A percentile compares a stretch with the other conserved stretches of the same genome.
Evolutionary conservation across 805 yeast genomes (phyloP).

Genomic region (Candida schatavii): DNA sequence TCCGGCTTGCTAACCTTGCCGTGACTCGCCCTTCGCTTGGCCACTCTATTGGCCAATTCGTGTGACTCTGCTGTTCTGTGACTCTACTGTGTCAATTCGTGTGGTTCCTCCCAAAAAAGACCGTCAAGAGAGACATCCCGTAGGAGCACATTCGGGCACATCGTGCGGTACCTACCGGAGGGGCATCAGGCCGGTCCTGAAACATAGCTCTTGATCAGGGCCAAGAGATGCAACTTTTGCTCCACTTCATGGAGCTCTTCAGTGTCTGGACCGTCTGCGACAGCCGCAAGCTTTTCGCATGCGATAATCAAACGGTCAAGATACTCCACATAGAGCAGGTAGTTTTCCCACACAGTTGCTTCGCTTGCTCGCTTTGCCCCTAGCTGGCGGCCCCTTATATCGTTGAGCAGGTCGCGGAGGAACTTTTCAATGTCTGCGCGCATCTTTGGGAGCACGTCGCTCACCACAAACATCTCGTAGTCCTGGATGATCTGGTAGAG

Average conservation of each 20-base stretch:
- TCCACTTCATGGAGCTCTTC: slow-evolving; percentile 10
- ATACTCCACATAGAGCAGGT: slow-evolving; percentile 7
- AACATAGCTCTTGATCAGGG: slow-evolving; percentile 8
- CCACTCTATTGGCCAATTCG: no score
- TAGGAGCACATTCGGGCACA: no score
- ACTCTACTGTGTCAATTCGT: no score
- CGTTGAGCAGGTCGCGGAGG: not conserved
- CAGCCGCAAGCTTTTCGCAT: slow-evolving; percentile 7
- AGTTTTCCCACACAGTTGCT: slow-evolving; percentile 10
- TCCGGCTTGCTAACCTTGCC: no score
- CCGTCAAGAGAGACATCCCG: not conserved
- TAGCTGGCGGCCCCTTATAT: slow-evolving; percentile 7
- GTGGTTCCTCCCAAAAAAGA: not conserved
- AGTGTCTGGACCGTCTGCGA: slow-evolving; percentile 6
- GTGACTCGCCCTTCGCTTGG: no score
- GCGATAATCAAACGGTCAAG: slow-evolving; percentile 9
- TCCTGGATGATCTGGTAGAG: slow-evolving; percentile 19
- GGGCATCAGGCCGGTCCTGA: no score
- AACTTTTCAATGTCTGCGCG: slow-evolving; percentile 16
- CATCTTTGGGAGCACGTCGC: slow-evolving; percentile 26
- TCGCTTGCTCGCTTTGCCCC: slow-evolving; percentile 8
- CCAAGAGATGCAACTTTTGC: slow-evolving; percentile 11
- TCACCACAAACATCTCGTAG: slow-evolving; percentile 29
- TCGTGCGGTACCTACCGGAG: no score
- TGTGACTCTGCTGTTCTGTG: no score